phyloP scores from a whole-genome alignment of 108 stramenopile genomes.

The Pseudonitzschia delicatissima region DNA sequence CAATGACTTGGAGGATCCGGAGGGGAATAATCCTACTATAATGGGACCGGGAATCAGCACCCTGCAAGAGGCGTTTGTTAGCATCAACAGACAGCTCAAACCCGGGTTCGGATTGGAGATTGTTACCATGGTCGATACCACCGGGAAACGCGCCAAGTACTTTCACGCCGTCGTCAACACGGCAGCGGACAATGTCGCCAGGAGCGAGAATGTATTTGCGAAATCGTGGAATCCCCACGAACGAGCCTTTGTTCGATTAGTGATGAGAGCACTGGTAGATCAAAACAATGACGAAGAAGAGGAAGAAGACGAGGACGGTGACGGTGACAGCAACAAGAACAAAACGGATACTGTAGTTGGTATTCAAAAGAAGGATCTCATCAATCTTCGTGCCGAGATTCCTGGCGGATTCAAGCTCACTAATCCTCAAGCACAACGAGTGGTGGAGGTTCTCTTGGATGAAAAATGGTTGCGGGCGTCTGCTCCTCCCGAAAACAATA shows the following conservation, averaged over 20 bases:
- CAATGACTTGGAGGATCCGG: not conserved
- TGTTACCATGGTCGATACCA: constrained; percentile 45
- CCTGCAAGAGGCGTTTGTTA: constrained; percentile 42
- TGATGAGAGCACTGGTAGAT: constrained; percentile 51
- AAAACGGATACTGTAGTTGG: not conserved
- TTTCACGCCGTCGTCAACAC: constrained; percentile 64
- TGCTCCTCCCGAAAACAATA: constrained; percentile 4
- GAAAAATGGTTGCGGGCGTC: constrained; percentile 33
- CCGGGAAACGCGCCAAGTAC: constrained; percentile 18
- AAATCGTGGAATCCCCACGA: constrained; percentile 42
- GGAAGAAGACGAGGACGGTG: not conserved
- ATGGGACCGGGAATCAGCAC: constrained; percentile 6
- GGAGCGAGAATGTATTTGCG: constrained; percentile 22
- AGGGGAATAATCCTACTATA: not conserved
- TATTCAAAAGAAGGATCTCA: constrained; percentile 42
- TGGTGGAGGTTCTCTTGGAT: constrained; percentile 18
- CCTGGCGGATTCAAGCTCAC: constrained; percentile 40
- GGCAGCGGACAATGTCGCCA: constrained; percentile 31
- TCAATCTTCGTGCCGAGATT: constrained; percentile 57
- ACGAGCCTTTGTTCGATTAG: constrained; percentile 44
- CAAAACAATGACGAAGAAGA: constrained; percentile 19
- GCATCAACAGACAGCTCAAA: constrained; percentile 57
- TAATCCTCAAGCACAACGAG: constrained; percentile 38
- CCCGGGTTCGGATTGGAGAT: constrained; percentile 66
- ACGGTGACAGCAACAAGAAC: constrained; percentile 19